These are phyloP conservation scores for Tricholomella constricta DNA, from an alignment of 768 basidiomycete genomes.

Conservation along the genomic window DNA sequence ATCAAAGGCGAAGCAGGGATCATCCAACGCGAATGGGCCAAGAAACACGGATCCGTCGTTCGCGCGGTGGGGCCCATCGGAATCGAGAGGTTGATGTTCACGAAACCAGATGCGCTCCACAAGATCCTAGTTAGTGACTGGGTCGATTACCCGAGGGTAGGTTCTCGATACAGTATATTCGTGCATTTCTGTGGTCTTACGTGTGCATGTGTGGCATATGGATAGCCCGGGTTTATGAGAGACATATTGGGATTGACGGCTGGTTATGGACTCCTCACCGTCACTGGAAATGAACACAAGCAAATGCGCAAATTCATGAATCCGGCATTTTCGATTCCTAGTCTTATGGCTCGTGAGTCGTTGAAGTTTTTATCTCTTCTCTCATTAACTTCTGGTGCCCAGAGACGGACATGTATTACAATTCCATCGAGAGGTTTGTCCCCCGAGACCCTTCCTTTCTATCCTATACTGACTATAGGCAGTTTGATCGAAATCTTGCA, in stretches of 20 bases:
- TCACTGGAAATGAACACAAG: conserved; percentile 50
- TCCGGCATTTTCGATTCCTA: conserved; percentile 51
- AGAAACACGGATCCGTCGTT: conserved; percentile 45
- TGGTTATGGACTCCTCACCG: conserved; percentile 49
- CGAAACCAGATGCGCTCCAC: conserved; percentile 45
- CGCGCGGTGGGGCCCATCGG: conserved; percentile 48
- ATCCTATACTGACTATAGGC: not conserved
- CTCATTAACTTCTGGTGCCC: not conserved
- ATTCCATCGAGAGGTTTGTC: conserved; percentile 43
- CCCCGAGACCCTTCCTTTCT: not conserved
- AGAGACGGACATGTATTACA: conserved; percentile 52
- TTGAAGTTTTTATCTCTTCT: not conserved
- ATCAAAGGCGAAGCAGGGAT: conserved; percentile 42
- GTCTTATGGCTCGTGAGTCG: conserved; percentile 37
- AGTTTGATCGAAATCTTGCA: conserved; percentile 42
- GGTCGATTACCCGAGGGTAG: conserved; percentile 46
- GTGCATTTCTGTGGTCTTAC: not conserved
- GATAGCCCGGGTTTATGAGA: conserved; percentile 45
- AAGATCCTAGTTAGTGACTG: conserved; percentile 47
- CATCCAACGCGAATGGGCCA: conserved; percentile 48
- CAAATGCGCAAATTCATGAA: conserved; percentile 54
- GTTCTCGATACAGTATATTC: conserved; percentile 1
- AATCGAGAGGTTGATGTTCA: conserved; percentile 45
- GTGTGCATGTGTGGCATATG: not conserved
- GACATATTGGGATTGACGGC: conserved; percentile 42